A percentile compares a stretch with the other conserved stretches of the same genome.
Conservation (phyloP, 1,284 basidiomycete species). For the Nidula niveotomentosa region DNA sequence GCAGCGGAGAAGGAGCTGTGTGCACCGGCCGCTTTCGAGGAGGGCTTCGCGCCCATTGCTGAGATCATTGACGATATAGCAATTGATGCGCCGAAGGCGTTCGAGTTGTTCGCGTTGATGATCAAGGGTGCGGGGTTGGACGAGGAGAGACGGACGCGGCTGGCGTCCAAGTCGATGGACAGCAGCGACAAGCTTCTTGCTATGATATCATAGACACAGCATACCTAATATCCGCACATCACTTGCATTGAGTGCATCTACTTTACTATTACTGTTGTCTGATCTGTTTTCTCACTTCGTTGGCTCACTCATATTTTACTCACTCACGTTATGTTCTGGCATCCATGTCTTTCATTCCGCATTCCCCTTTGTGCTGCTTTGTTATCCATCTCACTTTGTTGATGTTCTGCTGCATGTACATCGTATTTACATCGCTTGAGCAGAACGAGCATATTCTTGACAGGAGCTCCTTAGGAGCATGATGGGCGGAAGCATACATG, state of each 20-base stretch:
- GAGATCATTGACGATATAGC: conserved; percentile 85
- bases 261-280: conserved; percentile 2
- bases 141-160: conserved; percentile 51
- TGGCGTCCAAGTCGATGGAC: conserved; percentile 61
- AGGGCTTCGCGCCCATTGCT: conserved; percentile 66
- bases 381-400: neutral
- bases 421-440: neutral
- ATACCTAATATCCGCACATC: conserved; percentile 16
- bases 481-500: neutral
- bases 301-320: neutral
- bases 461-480: neutral
- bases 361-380: neutral
- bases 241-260: conserved; percentile 25
- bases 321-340: neutral
- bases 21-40: conserved; percentile 59
- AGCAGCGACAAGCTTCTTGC: conserved; percentile 51
- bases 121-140: conserved; percentile 69
- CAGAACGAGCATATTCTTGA: neutral
- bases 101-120: conserved; percentile 74
- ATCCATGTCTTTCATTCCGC: neutral
- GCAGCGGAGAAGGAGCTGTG: conserved; percentile 55
- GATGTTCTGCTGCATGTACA: neutral
- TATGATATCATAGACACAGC: conserved; percentile 48
- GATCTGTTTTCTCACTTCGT: conserved; percentile 3
- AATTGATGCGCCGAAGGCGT: conserved; percentile 88